Conservation (phyloP, 768 basidiomycete species). For the Neoboletus subvelutipes region DNA sequence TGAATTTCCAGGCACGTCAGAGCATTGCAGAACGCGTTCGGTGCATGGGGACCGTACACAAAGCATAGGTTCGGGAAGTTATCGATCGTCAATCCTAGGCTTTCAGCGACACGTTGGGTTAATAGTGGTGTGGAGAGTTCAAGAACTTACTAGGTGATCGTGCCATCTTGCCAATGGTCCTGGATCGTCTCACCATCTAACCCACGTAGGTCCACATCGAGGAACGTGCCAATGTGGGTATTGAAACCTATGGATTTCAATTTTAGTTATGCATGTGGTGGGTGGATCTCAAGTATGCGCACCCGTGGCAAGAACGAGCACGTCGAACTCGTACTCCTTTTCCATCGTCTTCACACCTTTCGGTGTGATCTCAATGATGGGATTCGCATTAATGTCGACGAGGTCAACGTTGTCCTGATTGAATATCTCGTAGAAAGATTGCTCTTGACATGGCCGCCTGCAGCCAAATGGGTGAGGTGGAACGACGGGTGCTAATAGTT, state of each 20-base stretch:
- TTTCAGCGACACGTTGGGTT: not conserved
- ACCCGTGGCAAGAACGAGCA: slow-evolving; percentile 10
- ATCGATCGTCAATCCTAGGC: slow-evolving; percentile 14
- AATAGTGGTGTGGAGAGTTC: not conserved
- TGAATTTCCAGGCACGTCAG: slow-evolving; percentile 13
- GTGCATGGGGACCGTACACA: slow-evolving; percentile 16
- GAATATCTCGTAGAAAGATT: not conserved
- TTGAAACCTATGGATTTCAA: not conserved
- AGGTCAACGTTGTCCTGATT: slow-evolving; percentile 12
- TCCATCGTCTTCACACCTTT: slow-evolving; percentile 10
- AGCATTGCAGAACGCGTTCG: slow-evolving; percentile 7
- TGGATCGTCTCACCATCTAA: slow-evolving; percentile 9
- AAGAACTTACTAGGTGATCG: slow-evolving; percentile 15
- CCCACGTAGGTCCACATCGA: slow-evolving; percentile 13
- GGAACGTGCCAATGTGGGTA: not conserved
- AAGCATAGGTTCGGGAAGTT: slow-evolving; percentile 19
- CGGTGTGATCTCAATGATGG: slow-evolving; percentile 8
- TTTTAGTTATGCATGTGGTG: not conserved
- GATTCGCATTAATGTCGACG: slow-evolving; percentile 8
- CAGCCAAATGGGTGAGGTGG: not conserved
- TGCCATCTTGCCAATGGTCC: slow-evolving; percentile 17
- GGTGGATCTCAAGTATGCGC: not conserved
- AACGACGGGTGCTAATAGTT: not conserved
- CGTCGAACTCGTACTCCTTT: slow-evolving; percentile 11
- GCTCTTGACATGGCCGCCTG: not conserved